phyloP scores from a whole-genome alignment of 345 rosid genomes.

The Salix brachista region DNA sequence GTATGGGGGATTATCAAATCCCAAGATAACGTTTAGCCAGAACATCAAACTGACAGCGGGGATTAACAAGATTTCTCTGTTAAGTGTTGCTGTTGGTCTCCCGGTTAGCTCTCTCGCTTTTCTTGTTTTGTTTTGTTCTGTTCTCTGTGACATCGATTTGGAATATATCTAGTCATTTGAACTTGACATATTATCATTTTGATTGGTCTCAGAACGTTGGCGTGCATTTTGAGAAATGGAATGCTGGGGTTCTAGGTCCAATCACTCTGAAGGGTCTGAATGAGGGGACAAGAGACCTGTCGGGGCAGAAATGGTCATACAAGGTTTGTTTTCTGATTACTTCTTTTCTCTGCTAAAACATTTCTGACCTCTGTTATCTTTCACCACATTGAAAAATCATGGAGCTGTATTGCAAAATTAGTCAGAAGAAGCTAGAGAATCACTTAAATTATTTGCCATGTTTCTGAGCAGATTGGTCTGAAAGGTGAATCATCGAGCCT shows the following conservation, averaged over 20 bases:
- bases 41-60: slow-evolving; percentile 28
- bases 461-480: slow-evolving; percentile 27
- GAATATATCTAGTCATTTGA: neutral
- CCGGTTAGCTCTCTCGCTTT: slow-evolving; percentile 22
- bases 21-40: slow-evolving; percentile 29
- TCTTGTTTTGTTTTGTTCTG: neutral
- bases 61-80: slow-evolving; percentile 31
- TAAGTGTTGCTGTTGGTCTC: slow-evolving; percentile 40
- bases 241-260: slow-evolving; percentile 31
- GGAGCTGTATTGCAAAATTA: no score
- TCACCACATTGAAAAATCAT: no score
- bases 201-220: slow-evolving; percentile 26
- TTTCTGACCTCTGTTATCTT: no score
- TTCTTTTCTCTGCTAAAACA: neutral
- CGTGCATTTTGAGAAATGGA: slow-evolving; percentile 29
- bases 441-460: neutral
- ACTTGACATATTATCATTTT: neutral
- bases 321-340: slow-evolving; percentile 16
- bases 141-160: neutral
- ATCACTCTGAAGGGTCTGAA: slow-evolving; percentile 27
- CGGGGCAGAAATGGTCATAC: slow-evolving; percentile 31
- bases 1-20: slow-evolving; percentile 21
- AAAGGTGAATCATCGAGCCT: slow-evolving; percentile 26
- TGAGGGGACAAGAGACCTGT: slow-evolving; percentile 22
- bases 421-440: neutral